A percentile compares a stretch with the other conserved stretches of the same genome.
Conservation (phyloP, 768 basidiomycete genomes). For the Mycena floridula region DNA sequence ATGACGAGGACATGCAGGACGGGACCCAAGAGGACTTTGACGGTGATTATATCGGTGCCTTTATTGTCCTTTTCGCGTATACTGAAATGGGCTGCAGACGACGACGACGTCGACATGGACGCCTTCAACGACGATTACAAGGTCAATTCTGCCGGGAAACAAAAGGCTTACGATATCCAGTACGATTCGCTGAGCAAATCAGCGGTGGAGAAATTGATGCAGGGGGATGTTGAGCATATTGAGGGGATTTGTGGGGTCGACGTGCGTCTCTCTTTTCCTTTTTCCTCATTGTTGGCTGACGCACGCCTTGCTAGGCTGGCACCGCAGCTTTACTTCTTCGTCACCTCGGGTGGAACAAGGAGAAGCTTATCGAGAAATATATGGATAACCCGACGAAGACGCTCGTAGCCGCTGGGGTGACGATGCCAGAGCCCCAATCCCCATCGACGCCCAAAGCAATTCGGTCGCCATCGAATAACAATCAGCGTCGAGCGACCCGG, state of each 20-base stretch:
- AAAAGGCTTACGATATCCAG: slow-evolving; percentile 81
- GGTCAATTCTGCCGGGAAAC: slow-evolving; percentile 45
- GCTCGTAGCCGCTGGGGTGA: slow-evolving; percentile 67
- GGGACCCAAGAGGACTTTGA: slow-evolving; percentile 55
- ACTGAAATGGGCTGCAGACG: no score
- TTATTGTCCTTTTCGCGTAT: no score
- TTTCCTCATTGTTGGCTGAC: neutral
- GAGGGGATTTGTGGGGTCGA: slow-evolving; percentile 84
- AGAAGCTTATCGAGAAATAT: slow-evolving; percentile 91
- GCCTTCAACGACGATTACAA: slow-evolving; percentile 59
- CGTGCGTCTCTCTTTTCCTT: slow-evolving; percentile 30
- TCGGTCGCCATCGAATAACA: slow-evolving; percentile 9
- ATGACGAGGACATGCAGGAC: slow-evolving; percentile 70
- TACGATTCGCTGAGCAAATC: slow-evolving; percentile 67
- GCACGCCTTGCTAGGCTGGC: slow-evolving; percentile 36
- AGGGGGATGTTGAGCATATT: slow-evolving; percentile 78
- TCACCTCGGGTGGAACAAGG: slow-evolving; percentile 91
- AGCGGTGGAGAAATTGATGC: slow-evolving; percentile 76
- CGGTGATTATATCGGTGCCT: no score
- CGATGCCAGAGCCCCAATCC: slow-evolving; percentile 37
- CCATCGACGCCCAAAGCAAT: slow-evolving; percentile 10
- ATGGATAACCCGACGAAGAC: slow-evolving; percentile 85
- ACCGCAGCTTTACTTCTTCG: slow-evolving; percentile 77
- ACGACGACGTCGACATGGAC: slow-evolving; percentile 70
- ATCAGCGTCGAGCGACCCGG: slow-evolving; percentile 30